Evolutionary conservation across 73 alveolate genomes (phyloP).

Genomic region (Blepharisma stoltei): DNA sequence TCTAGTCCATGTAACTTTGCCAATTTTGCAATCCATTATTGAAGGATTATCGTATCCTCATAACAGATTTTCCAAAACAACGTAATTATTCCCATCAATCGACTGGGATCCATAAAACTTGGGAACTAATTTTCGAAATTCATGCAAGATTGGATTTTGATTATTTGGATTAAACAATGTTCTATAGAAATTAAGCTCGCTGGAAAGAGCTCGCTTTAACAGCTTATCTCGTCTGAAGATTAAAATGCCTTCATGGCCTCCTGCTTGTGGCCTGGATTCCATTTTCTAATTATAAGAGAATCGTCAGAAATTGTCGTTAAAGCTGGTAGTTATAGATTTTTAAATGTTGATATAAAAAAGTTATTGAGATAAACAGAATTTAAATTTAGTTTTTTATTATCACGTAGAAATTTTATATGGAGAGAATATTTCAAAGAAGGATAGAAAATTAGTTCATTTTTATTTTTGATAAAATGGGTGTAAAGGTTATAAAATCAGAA

Average conservation of each 20-base stretch:
- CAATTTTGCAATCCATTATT: conserved; percentile 18
- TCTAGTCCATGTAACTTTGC: conserved; percentile 18
- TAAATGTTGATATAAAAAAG: too few relatives aligned
- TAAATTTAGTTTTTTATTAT: too few relatives aligned
- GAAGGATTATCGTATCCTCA: conserved; percentile 19
- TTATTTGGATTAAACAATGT: not conserved
- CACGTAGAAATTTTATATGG: too few relatives aligned
- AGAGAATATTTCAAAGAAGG: too few relatives aligned
- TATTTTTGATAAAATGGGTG: too few relatives aligned
- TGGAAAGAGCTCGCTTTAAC: not conserved
- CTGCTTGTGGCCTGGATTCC: conserved; percentile 11
- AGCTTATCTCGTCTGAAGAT: not conserved
- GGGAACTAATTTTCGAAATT: conserved; percentile 9
- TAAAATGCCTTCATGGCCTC: conserved; percentile 22
- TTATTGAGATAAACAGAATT: too few relatives aligned
- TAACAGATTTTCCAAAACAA: conserved; percentile 27
- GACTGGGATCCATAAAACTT: not conserved
- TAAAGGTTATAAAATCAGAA: too few relatives aligned
- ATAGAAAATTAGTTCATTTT: too few relatives aligned
- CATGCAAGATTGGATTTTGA: not conserved
- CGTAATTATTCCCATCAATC: conserved; percentile 19
- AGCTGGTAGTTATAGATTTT: too few relatives aligned
- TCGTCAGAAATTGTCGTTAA: too few relatives aligned
- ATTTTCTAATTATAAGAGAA: not conserved
- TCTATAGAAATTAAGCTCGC: not conserved